Base-by-base conservation (phyloP, 2,329 filamentous ascomycete genomes). In the Nannizziopsis barbatae region DNA sequence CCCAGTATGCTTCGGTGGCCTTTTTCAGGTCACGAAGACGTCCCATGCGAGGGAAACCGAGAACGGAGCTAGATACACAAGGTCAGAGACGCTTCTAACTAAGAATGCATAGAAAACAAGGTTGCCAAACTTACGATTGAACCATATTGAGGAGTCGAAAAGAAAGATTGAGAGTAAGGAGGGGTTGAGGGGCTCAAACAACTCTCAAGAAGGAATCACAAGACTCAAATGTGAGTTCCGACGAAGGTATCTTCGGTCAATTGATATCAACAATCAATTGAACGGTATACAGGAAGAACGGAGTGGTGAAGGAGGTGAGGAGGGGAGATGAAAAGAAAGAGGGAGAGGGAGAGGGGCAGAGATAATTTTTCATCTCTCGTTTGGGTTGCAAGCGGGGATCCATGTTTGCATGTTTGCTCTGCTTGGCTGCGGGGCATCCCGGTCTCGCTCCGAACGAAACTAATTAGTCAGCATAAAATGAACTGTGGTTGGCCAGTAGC, bases 31-130 rank as follows among this genome's bases (percentile, higher is more conserved):
- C 92, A 82, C 92, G 88, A 75, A 93, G 86, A 65, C 80, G 85
- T 74, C 92, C 92, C 86, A 96, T 95, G 68, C 92, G 90, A 71
- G 92, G 92, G 81, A 98, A 98, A 75, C 92, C 92, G 71, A 98
- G 84, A 71, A 98, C 79, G 60, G 92, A 78, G 59, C 71, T 75
- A 52, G 18, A 35, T 17, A 5, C 10, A 20, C 11, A 15, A 33
- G 35, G 46, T 56, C 37, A 56, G 50, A 18, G 15, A 7, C 27
- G 7, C 11, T 35, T 22, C 52, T 31, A 52, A 53, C 33, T 18
- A 43, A 47, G 17, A 12, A 27, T 14, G 18, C 15, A 37, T 31
- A 42, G 9, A 40, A 43, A 27, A 8, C 11, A 36, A n/a, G n/a
- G n/a, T 11, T 27, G 36, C 41, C 44, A 42, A 38, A 71, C 75